Base-by-base conservation (phyloP, 148 eudicot genomes). In the Bassia scoparia region DNA sequence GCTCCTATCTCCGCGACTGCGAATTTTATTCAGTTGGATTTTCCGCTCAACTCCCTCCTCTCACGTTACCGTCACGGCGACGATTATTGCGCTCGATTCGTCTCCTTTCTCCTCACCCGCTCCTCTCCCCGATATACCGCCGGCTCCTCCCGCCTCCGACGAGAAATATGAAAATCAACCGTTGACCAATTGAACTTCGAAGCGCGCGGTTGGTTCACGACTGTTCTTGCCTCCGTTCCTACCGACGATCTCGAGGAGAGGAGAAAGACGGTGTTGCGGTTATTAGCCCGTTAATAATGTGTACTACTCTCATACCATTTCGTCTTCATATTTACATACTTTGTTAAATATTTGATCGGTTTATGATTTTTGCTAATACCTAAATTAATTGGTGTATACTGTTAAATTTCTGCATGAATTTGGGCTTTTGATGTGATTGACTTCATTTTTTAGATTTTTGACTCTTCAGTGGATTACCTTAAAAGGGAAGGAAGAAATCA, bases 81-180 rank as follows among this genome's bases (percentile, higher is more conserved):
- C 38, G 31, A 61, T 49, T 23, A 20, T 50, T 6, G 26, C 30
- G 18, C 16, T 38, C 59, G 3, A 67, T 20, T 56, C 63, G 3
- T 34, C 77, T 5, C 90, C 86, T 7, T 85, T n/a, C 83, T 0
- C 83, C 91, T n/a, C 86, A 81, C 31, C 91, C 91, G 56, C 80
- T 87, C 96, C 96, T n/a, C 68, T 80, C 5, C 96, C 96, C 0
- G 87, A 86, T 26, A 38, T 83, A 68, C 78, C 81, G 8, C 27
- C 69, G 49, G 38, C 77, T 18, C 56, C 83, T 20, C 73, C 59
- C 49, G 52, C 43, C 63, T 74, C 2, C 4, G 74, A 75, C 29
- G 71, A 62, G 38, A 73, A 68, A 53, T 61, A n/a, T 60, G 49
- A 54, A 26, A 10, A 66, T 67, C 14, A 49, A 73, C n/a, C n/a